phyloP scores from a whole-genome alignment of 192 early-diverging fungal genomes.

The Backusella australiensis region DNA sequence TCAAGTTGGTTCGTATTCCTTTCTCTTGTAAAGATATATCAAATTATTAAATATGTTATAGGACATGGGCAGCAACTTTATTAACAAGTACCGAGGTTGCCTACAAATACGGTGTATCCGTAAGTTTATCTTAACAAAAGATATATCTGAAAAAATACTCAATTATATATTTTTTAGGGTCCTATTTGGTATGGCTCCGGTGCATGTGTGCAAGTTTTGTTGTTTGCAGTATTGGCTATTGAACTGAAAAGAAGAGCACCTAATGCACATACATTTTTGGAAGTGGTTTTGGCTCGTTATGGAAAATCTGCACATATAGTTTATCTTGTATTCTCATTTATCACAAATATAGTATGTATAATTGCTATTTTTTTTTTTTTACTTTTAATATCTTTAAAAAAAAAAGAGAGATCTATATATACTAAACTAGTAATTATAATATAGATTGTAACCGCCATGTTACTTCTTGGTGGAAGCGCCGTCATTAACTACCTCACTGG shows the following conservation, averaged over 20 bases:
- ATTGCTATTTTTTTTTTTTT: not conserved
- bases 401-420: not conserved
- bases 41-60: not conserved
- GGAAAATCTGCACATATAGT: slow-evolving; percentile 59
- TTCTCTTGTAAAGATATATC: too few species aligned
- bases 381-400: not conserved
- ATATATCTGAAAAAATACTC: not conserved
- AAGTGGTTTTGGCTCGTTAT: slow-evolving; percentile 66
- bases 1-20: slow-evolving; percentile 47
- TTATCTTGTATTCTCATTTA: slow-evolving; percentile 51
- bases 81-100: slow-evolving; percentile 68
- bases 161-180: slow-evolving; percentile 12
- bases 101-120: slow-evolving; percentile 66
- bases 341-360: slow-evolving; percentile 46
- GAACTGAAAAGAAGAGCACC: slow-evolving; percentile 70
- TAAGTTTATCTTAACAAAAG: not conserved
- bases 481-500: slow-evolving; percentile 66
- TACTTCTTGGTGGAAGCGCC: slow-evolving; percentile 67
- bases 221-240: slow-evolving; percentile 75
- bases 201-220: slow-evolving; percentile 64
- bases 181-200: slow-evolving; percentile 69
- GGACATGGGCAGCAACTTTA: slow-evolving; percentile 62
- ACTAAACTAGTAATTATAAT: not conserved
- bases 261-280: slow-evolving; percentile 73
- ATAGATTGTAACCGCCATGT: slow-evolving; percentile 73